Base-by-base conservation (phyloP, 495 filamentous ascomycete genomes). In the Rhizodiscina lignyota region DNA sequence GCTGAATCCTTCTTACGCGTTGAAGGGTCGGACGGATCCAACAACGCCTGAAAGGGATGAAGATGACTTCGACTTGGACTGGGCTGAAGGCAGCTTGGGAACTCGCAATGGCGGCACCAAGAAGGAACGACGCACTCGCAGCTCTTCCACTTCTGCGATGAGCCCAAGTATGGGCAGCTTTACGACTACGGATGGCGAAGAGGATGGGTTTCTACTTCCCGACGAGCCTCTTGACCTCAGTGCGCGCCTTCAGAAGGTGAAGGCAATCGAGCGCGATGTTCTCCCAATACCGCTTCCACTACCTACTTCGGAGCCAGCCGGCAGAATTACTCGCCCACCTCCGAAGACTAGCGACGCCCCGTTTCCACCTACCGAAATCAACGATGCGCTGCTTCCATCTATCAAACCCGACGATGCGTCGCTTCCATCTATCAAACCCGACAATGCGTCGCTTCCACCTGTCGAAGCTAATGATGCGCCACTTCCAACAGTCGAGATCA, bases 111-210 rank as follows among this genome's bases (percentile, higher is more conserved):
- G 78, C 30, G 86, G 83, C 30, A 89, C 84, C 15, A 65, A 72
- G 27, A 73, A 80, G 42, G 68, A 65, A 10, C 69, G 72, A 20
- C 89, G 81, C 18, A 69, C 74, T 48, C 72, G 82, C 39, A 83
- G 81, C 57, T 93, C 83, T 1, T 92, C 84, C 17, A 77, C 80
- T 19, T 92, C 84, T 18, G 77, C 79, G 18, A 70, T 94, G 54
- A 93, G 87, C 45, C 83, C 89, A 8, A 94, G 85, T 48, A 69
- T 87, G 30, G 78, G 83, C 34, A 93, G 85, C 56, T 89, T 80
- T 38, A 64, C 91, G 40, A 92, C 84, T 4, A 68, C 70, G n/a
- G 89, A 92, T 55, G 94, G 87, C 50, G 89, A 94, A 48, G 86
- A 93, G 47, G 89, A 94, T 42, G 87, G 87, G 18, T 65, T 97